These are phyloP conservation scores for Phlebiopsis flavidoalba DNA, from an alignment of 768 basidiomycete genomes.

Conservation along the genomic window DNA sequence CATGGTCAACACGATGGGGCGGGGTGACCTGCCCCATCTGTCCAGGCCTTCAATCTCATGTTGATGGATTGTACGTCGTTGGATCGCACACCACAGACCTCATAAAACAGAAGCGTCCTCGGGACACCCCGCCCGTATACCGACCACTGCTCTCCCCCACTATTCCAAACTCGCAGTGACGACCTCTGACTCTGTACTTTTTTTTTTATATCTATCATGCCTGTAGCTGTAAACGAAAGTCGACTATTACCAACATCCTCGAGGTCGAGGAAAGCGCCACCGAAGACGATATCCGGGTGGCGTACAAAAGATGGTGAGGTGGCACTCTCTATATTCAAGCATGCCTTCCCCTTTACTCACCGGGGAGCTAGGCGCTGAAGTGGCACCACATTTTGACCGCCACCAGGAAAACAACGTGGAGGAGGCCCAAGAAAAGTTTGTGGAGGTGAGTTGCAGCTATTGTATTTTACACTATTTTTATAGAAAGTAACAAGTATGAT, in stretches of 20 bases:
- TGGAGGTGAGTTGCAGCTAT: conserved; percentile 40
- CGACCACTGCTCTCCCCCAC: conserved; percentile 3
- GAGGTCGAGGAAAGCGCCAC: conserved; percentile 42
- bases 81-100: conserved; percentile 12
- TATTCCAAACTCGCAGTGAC: conserved; percentile 5
- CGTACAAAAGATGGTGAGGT: conserved; percentile 58
- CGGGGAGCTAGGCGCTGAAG: conserved; percentile 41
- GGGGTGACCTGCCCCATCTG: conserved; percentile 4
- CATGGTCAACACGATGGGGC: conserved; percentile 13
- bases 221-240: conserved; percentile 19
- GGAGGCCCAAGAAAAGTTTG: conserved; percentile 48
- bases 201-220: conserved; percentile 17
- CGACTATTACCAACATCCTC: conserved; percentile 36
- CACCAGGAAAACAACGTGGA: conserved; percentile 48
- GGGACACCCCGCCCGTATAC: conserved; percentile 7
- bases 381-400: conserved; percentile 70
- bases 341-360: not conserved
- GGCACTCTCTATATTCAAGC: not conserved
- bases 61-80: conserved; percentile 15
- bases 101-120: conserved; percentile 13
- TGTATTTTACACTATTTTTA: not conserved
- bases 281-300: conserved; percentile 48
- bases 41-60: not conserved
- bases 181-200: not conserved
- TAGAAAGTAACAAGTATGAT: not conserved